Conservation (phyloP, 1,284 basidiomycete genomes). For the Trametes pubescens region DNA sequence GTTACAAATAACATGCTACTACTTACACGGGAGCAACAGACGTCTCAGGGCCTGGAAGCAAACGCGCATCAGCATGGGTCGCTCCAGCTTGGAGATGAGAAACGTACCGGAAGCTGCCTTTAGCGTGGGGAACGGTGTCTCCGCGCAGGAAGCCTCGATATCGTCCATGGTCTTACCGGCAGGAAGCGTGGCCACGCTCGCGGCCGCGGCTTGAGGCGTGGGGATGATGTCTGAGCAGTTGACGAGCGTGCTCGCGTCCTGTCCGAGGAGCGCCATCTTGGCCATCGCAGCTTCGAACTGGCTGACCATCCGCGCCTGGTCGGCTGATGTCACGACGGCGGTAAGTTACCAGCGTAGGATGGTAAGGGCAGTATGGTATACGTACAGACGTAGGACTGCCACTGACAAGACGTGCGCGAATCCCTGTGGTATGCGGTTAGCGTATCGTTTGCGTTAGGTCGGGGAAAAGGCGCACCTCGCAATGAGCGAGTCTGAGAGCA, state of each 20-base stretch:
- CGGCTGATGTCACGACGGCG: constrained; percentile 29
- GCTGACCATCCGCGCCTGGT: constrained; percentile 42
- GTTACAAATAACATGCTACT: too few relatives aligned
- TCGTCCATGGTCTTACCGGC: constrained; percentile 42
- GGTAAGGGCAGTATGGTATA: background rate
- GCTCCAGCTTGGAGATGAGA: background rate
- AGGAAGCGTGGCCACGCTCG: constrained; percentile 37
- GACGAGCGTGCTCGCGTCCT: constrained; percentile 38
- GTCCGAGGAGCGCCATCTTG: constrained; percentile 46
- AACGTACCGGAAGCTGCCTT: constrained; percentile 30
- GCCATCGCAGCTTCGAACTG: constrained; percentile 47
- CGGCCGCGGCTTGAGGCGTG: constrained; percentile 32
- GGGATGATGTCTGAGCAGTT: constrained; percentile 51
- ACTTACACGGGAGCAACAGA: constrained; percentile 33
- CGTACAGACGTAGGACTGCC: constrained; percentile 44
- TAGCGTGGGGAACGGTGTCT: constrained; percentile 43
- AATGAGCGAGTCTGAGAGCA: constrained; percentile 43
- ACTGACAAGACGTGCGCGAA: constrained; percentile 45
- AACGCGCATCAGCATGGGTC: background rate
- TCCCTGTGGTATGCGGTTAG: constrained; percentile 23
- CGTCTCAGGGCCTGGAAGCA: constrained; percentile 26
- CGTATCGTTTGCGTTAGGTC: background rate
- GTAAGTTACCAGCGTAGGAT: background rate
- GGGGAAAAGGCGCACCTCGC: constrained; percentile 10
- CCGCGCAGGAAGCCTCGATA: constrained; percentile 40